Evolutionary conservation across 192 early-diverging fungal species (phyloP), one percentile per base, ranked within the genome.

Genomic region (Linnemannia elongata): DNA sequence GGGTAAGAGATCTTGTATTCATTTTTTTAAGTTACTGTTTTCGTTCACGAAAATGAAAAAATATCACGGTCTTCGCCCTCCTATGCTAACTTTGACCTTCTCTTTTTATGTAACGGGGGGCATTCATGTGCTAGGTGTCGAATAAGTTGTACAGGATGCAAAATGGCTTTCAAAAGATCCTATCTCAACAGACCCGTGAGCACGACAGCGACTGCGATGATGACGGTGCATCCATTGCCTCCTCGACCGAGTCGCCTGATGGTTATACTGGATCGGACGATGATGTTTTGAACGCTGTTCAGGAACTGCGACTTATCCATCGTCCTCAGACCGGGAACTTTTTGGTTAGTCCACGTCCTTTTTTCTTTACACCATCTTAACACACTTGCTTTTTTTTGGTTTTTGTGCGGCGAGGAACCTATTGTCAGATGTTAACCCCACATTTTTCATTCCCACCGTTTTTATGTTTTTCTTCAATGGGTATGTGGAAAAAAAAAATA

Each of bases 251-350:
- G 60, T 1, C 6, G 3, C 60, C 27, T 6, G 9, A 27, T 9
- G 24, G 55, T n/a, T 1, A 27, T 10, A 3, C 15, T 41, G 27
- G 27, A 30, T 27, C 27, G 0, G 15, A 42, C 1, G 54, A 60
- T 6, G 42, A 42, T 33, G 39, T 73, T 0, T 13, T 83, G 41
- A 79, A 75, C 24, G 57, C 66, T 0, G 45, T 79, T 0, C 78
- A 85, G 68, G 74, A 72, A 41, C 73, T 85, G 17, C 75, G 39
- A 3, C 72, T 85, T 10, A 76, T 85, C 27, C 78, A 79, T 8
- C 72, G 41, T 18, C 78, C 78, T 4, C 83, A 79, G 9, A 85
- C 78, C 0, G 49, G 52, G 6, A 85, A 85, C 83, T 85, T 85
- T 63, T 41, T 52, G 49, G 83, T 85, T 60, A 39, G 68, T 75